Evolutionary conservation across 345 rosid genomes (phyloP), one percentile per base, ranked within the genome.

Genomic region (Passiflora organensis): DNA sequence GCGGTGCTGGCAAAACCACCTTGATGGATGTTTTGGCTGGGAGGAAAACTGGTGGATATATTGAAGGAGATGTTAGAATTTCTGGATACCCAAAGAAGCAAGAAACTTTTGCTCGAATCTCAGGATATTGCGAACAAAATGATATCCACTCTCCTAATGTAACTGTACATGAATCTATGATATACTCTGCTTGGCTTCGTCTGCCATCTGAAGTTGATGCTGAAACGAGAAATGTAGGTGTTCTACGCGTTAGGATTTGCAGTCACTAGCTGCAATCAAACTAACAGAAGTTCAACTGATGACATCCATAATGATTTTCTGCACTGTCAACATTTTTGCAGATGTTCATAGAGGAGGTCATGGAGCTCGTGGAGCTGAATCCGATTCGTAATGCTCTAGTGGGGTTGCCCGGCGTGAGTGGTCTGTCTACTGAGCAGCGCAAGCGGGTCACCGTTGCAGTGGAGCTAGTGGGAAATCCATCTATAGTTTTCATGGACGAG

Each of bases 401-500:
- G 13, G 97, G 97, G 28, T 69, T 91, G 58, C 91, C 97, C 5
- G 89, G 96, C 15, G 78, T 77, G 60, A 80, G 63, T 63, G 97
- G 97, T 56, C 73, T 90, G n/a, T 90, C 97, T 32, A 85, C 87
- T 0, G 96, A 90, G 77, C 94, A 90, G 50, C 82, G 96, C 51
- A 90, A 90, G 62, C 80, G 97, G 72, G 77, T 90, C 9, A 90
- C 97, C 11, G 80, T 87, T 34, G 97, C 97, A 0, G 89, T 87
- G 25, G 96, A 90, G 86, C 82, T 87, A 6, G 97, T 90, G 59
- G 94, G 94, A 19, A 90, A 90, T 68, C 96, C 97, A 11, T 90
- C 96, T 13, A 84, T 87, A 50, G 83, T 87, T 55, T 90, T 90
- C 76, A 90, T 90, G 97, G 97, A 90, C 18, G 96, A 90, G 65